These are phyloP conservation scores for Aspergillus floridensis DNA, from an alignment of 2,329 filamentous ascomycete species.

Conservation along the genomic window DNA sequence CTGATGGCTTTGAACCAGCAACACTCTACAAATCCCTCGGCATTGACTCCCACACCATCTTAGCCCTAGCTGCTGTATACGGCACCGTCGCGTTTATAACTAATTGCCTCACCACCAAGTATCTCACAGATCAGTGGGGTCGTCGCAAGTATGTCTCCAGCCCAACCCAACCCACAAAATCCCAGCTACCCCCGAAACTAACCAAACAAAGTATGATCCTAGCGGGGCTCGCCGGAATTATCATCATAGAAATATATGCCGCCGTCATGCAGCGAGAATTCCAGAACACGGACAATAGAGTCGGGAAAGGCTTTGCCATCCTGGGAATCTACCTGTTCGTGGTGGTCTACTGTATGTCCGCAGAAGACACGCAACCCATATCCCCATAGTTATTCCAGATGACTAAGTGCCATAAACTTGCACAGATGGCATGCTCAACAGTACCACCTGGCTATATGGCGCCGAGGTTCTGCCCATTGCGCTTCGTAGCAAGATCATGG, in stretches of 20 bases:
- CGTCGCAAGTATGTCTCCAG: conserved; percentile 48
- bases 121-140: conserved; percentile 58
- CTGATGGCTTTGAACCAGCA: conserved; percentile 40
- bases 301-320: conserved; percentile 60
- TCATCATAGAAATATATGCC: conserved; percentile 58
- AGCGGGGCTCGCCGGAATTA: conserved; percentile 51
- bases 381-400: not conserved
- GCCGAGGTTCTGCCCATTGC: conserved; percentile 56
- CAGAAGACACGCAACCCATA: not conserved
- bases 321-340: conserved; percentile 60
- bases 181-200: not conserved
- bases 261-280: conserved; percentile 59
- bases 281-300: conserved; percentile 53
- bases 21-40: conserved; percentile 56
- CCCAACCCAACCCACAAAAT: not conserved
- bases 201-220: conserved; percentile 51
- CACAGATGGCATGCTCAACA: conserved; percentile 52
- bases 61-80: conserved; percentile 55
- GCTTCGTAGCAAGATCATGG: conserved; percentile 56
- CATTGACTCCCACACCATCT: conserved; percentile 50
- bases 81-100: conserved; percentile 53
- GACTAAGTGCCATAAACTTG: too few species aligned
- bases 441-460: conserved; percentile 56
- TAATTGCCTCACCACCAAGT: conserved; percentile 53
- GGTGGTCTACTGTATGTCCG: conserved; percentile 51